Evolutionary conservation across 164 flowering plant species (phyloP).

Genomic region (Annona cherimola): DNA sequence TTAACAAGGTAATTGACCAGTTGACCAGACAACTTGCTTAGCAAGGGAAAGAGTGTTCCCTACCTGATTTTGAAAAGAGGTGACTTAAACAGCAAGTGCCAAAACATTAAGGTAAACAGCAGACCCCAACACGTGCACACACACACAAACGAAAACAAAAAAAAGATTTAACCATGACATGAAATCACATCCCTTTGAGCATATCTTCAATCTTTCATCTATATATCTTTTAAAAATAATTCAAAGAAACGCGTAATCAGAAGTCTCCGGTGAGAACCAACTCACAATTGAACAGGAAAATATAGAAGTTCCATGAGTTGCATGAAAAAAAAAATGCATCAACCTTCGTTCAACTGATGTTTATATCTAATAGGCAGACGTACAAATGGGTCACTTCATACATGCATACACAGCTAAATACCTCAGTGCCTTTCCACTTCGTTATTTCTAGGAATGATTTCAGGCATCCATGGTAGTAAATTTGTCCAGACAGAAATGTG

Average conservation of each 20-base stretch:
- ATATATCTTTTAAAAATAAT: neutral
- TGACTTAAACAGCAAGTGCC: neutral
- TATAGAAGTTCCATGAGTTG: neutral
- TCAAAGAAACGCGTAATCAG: neutral
- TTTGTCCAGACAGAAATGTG: slow-evolving; percentile 62
- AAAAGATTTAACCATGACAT: too few species aligned
- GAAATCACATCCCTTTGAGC: neutral
- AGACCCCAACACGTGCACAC: neutral
- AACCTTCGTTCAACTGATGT: neutral
- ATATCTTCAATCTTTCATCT: neutral
- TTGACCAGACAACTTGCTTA: neutral
- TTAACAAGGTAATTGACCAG: neutral
- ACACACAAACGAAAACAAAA: too few species aligned
- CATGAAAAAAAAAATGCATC: neutral
- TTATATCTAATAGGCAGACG: neutral
- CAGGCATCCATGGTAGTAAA: slow-evolving; percentile 93
- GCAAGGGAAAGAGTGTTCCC: neutral
- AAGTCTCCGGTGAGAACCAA: neutral
- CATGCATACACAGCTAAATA: slow-evolving; percentile 17
- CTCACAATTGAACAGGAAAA: neutral
- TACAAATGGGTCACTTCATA: neutral
- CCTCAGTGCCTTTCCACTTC: slow-evolving; percentile 98
- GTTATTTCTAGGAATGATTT: slow-evolving; percentile 88
- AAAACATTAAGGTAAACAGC: neutral
- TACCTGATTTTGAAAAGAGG: neutral